These are phyloP conservation scores for Pyrenochaeta sp. DNA, from an alignment of 2,329 filamentous ascomycete genomes.

Conservation along the genomic window DNA sequence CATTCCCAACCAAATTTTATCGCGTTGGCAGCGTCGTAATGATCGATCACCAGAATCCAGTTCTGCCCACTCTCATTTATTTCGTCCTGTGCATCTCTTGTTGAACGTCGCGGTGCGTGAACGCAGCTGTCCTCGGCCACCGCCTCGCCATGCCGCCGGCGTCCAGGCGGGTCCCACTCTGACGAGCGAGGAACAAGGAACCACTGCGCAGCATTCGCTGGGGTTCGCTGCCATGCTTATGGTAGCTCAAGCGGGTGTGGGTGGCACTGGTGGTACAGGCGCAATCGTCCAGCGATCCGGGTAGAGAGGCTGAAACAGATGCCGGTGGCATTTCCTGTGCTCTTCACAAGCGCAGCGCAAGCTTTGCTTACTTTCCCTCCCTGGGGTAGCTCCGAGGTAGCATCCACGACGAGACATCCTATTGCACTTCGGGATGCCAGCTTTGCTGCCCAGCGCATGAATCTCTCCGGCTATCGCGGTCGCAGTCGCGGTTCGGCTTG, in stretches of 20 bases:
- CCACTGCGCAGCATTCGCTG: not conserved
- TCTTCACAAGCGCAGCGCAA: not conserved
- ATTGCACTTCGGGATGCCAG: constrained; percentile 2
- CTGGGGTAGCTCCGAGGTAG: not conserved
- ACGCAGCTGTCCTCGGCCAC: not conserved
- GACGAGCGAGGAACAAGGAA: not conserved
- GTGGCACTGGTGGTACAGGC: not conserved
- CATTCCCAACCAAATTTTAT: not conserved
- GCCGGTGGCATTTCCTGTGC: not conserved
- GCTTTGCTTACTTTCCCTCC: not conserved
- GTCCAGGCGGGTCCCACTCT: not conserved
- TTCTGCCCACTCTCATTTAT: not conserved
- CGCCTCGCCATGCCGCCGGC: not conserved
- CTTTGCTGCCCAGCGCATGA: constrained; percentile 1
- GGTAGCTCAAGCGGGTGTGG: not conserved
- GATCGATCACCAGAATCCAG: not conserved
- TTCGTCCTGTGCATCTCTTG: not conserved
- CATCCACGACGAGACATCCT: not conserved
- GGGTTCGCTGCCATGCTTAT: not conserved
- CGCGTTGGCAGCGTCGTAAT: not conserved
- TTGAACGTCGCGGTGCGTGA: not conserved
- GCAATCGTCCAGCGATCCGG: not conserved
- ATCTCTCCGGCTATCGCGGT: constrained; percentile 4
- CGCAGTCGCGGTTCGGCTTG: not conserved
- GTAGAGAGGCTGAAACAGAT: not conserved